These are phyloP conservation scores for Rosa chinensis DNA, from an alignment of 306 rosid species.

Conservation along the genomic window DNA sequence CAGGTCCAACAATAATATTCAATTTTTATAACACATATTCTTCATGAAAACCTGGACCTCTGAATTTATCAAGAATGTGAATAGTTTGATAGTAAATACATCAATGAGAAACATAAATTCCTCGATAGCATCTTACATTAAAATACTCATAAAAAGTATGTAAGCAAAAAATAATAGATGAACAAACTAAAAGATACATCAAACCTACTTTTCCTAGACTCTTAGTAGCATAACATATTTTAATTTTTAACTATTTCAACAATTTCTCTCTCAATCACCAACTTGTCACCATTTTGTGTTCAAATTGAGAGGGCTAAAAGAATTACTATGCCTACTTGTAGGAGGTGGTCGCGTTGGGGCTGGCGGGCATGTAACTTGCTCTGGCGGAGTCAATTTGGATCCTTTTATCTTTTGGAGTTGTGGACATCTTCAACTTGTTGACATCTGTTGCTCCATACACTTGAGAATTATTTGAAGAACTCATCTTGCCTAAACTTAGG, in stretches of 20 bases:
- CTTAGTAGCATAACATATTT: neutral
- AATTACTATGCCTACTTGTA: neutral
- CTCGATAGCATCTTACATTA: too few species aligned
- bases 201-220: neutral
- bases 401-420: neutral
- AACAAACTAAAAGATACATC: too few species aligned
- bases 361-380: neutral
- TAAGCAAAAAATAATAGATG: too few species aligned
- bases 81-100: too few species aligned
- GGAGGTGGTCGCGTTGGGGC: neutral
- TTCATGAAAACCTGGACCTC: too few species aligned
- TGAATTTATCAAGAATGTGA: too few species aligned
- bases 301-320: neutral
- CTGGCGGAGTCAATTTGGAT: neutral
- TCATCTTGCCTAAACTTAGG: neutral
- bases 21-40: too few species aligned
- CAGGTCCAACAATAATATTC: too few species aligned
- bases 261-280: too few species aligned
- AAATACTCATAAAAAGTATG: too few species aligned
- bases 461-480: neutral
- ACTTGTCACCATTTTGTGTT: neutral
- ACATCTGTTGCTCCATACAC: neutral
- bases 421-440: neutral
- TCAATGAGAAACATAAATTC: too few species aligned
- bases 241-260: too few species aligned